Percentiles rank a stretch among this genome's conserved stretches.
Conservation (phyloP, 2,329 filamentous ascomycete species). For the Ceratocystis eucalypticola region DNA sequence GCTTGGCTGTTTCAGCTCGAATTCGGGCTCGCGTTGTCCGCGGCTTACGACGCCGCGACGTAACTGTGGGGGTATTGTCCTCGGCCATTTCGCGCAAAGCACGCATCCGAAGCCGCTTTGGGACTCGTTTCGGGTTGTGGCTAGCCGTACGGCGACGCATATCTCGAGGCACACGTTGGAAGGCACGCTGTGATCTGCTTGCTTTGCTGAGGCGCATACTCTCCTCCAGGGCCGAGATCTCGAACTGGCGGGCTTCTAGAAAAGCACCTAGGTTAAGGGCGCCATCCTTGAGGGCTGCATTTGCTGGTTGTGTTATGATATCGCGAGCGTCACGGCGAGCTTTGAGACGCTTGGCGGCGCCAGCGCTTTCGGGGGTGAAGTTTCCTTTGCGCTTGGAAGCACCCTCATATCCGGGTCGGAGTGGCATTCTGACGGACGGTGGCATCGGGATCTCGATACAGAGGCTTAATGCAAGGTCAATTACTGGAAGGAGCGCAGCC, state of each 20-base stretch:
- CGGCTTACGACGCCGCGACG: constrained; percentile 48
- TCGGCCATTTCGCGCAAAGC: constrained; percentile 66
- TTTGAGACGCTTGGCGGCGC: constrained; percentile 32
- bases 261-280: constrained; percentile 78
- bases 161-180: constrained; percentile 77
- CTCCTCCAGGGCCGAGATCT: constrained; percentile 72
- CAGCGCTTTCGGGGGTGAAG: constrained; percentile 7
- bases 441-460: neutral
- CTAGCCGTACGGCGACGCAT: constrained; percentile 80
- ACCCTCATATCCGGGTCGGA: constrained; percentile 14
- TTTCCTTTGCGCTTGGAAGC: constrained; percentile 10
- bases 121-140: constrained; percentile 86
- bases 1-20: constrained; percentile 63
- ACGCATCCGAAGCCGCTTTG: constrained; percentile 56
- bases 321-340: constrained; percentile 33
- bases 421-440: constrained; percentile 12
- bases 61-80: constrained; percentile 79
- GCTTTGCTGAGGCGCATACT: constrained; percentile 64
- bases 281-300: constrained; percentile 49
- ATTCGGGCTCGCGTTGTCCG: constrained; percentile 44
- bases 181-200: constrained; percentile 54
- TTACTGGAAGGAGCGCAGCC: neutral
- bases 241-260: constrained; percentile 71
- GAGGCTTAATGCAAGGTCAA: neutral
- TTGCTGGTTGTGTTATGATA: constrained; percentile 38